Evolutionary conservation across 805 yeast genomes (phyloP).

Genomic region (Sugiyamaella boreocaroliniensis): DNA sequence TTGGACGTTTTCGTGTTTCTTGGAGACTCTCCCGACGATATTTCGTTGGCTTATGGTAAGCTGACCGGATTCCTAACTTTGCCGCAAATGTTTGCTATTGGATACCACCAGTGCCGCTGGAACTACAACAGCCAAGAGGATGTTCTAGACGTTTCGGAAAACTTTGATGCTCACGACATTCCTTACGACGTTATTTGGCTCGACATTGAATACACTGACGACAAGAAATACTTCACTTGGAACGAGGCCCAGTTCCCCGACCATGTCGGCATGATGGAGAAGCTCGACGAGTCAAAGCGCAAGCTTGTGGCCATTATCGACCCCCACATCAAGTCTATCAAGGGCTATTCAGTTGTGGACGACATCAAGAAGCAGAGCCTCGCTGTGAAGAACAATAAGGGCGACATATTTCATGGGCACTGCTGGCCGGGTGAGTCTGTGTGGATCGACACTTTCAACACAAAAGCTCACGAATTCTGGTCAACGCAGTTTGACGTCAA

Average conservation of each 20-base stretch:
- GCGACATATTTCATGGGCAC: conserved; percentile 63
- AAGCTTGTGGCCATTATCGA: conserved; percentile 81
- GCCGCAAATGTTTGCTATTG: conserved; percentile 74
- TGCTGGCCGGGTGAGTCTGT: conserved; percentile 98
- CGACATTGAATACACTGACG: conserved; percentile 85
- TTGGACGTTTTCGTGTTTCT: conserved; percentile 67
- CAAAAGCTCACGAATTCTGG: conserved; percentile 37
- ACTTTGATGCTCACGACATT: conserved; percentile 65
- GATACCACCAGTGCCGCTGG: conserved; percentile 97
- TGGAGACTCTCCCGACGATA: conserved; percentile 48
- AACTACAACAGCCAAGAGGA: conserved; percentile 86
- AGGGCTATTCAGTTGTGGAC: conserved; percentile 58
- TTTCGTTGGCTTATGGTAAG: conserved; percentile 55
- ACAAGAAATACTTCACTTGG: conserved; percentile 91
- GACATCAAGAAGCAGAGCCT: conserved; percentile 37
- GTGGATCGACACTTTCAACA: conserved; percentile 85
- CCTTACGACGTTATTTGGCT: conserved; percentile 94
- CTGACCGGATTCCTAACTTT: conserved; percentile 68
- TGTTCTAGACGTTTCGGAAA: conserved; percentile 60
- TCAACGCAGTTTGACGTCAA: conserved; percentile 31
- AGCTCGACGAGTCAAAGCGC: conserved; percentile 65
- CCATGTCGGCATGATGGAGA: conserved; percentile 60
- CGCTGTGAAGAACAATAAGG: conserved; percentile 43
- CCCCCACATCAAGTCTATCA: conserved; percentile 69
- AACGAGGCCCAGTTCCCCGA: conserved; percentile 63